Evolutionary conservation across 371 early-diverging fungal genomes (phyloP).

Genomic region (Mortierella sp.): DNA sequence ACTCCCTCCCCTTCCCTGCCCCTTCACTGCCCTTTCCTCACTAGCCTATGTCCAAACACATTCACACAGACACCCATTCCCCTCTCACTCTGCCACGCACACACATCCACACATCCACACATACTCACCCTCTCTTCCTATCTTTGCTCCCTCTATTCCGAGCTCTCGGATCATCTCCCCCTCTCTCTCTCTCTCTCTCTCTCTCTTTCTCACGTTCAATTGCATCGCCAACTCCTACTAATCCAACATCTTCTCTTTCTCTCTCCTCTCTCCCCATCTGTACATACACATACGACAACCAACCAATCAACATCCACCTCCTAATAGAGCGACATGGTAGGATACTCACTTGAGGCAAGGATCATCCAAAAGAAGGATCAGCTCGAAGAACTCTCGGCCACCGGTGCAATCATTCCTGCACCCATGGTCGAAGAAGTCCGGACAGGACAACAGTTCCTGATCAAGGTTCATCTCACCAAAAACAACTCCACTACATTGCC

Average conservation of each 20-base stretch:
- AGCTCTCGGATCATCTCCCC: background rate
- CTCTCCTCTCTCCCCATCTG: background rate
- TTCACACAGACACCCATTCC: background rate
- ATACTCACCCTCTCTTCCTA: background rate
- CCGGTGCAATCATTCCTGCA: conserved; percentile 19
- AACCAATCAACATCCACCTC: no score
- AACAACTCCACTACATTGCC: conserved; percentile 9
- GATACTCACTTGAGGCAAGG: conserved; percentile 37
- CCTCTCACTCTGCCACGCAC: background rate
- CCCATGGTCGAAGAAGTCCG: conserved; percentile 49
- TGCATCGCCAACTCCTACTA: background rate
- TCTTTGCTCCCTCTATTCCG: background rate
- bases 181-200: background rate
- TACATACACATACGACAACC: background rate
- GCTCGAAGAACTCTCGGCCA: conserved; percentile 43
- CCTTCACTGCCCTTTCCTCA: no score
- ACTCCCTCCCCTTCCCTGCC: no score
- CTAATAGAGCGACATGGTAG: conserved; percentile 28
- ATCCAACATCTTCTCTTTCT: background rate
- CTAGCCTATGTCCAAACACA: no score
- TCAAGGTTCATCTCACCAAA: conserved; percentile 40
- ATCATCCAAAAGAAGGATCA: conserved; percentile 56
- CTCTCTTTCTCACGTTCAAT: background rate
- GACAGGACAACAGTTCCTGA: conserved; percentile 55
- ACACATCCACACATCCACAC: background rate